Evolutionary conservation across 352 stramenopile genomes (phyloP).

Genomic region (Pythium rhizo-oryzae): DNA sequence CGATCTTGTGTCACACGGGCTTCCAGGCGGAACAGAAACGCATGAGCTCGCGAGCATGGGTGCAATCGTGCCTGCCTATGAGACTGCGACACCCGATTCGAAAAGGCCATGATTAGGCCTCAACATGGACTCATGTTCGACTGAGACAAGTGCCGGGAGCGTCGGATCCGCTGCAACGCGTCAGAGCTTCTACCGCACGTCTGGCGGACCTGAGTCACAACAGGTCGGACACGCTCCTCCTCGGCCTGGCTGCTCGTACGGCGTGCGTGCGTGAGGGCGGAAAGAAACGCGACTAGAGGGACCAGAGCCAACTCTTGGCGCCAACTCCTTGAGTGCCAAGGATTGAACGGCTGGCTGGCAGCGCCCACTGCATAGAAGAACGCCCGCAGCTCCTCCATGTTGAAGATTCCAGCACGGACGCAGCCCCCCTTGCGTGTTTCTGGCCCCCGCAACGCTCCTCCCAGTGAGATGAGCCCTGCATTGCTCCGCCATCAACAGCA

Average conservation of each 20-base stretch:
- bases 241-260: not conserved
- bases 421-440: not conserved
- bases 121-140: not conserved
- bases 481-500: no score
- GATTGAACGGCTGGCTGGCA: not conserved
- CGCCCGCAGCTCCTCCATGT: not conserved
- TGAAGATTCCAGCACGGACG: not conserved
- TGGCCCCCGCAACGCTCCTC: not conserved
- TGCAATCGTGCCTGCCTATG: not conserved
- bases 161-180: not conserved
- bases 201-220: not conserved
- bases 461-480: not conserved
- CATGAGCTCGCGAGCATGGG: not conserved
- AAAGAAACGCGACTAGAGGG: not conserved
- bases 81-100: not conserved
- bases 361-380: not conserved
- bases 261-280: not conserved
- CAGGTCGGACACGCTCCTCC: not conserved
- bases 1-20: no score
- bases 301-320: no score
- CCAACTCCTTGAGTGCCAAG: not conserved
- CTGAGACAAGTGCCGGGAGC: not conserved
- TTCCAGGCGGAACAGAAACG: no score
- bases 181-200: not conserved
- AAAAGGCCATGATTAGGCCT: not conserved